Conservation (phyloP, 1,139 yeast species). For the Torulaspora globosa region DNA sequence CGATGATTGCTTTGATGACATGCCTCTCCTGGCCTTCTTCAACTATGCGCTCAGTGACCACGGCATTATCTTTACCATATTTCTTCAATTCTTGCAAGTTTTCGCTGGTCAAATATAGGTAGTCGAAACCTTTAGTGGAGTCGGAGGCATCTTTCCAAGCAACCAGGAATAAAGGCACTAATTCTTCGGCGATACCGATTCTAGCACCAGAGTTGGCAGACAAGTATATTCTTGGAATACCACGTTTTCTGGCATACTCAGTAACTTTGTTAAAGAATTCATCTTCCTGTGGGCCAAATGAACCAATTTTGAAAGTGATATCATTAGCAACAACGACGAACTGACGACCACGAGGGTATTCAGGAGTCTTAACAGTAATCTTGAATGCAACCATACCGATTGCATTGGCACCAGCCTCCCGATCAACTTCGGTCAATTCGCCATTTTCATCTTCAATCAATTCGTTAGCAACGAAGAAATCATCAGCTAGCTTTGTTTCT, state of each 20-base stretch:
- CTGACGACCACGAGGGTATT: slow-evolving; percentile 94
- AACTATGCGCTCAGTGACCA: slow-evolving; percentile 73
- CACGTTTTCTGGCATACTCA: slow-evolving; percentile 80
- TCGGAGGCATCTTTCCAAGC: slow-evolving; percentile 80
- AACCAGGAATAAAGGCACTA: slow-evolving; percentile 82
- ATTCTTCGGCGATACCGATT: slow-evolving; percentile 95
- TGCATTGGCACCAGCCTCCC: slow-evolving; percentile 94
- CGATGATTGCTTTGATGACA: slow-evolving; percentile 79
- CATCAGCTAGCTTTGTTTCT: slow-evolving; percentile 61
- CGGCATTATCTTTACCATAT: slow-evolving; percentile 56
- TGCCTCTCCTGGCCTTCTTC: slow-evolving; percentile 81
- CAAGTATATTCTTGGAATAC: slow-evolving; percentile 90
- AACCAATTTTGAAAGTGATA: slow-evolving; percentile 95
- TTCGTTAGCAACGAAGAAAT: slow-evolving; percentile 73
- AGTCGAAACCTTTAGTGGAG: slow-evolving; percentile 84
- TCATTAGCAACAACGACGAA: slow-evolving; percentile 91
- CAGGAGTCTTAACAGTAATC: slow-evolving; percentile 88
- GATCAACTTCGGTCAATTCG: slow-evolving; percentile 76
- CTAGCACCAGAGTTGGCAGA: slow-evolving; percentile 99
- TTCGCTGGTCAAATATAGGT: slow-evolving; percentile 74
- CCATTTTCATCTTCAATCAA: slow-evolving; percentile 78
- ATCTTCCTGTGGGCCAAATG: slow-evolving; percentile 98
- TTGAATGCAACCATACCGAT: slow-evolving; percentile 98
- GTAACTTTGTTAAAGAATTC: slow-evolving; percentile 87
- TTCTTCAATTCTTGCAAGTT: slow-evolving; percentile 58